Evolutionary conservation across 176 grass and related monocot species (phyloP).

Genomic region (Cenchrus purpureus): DNA sequence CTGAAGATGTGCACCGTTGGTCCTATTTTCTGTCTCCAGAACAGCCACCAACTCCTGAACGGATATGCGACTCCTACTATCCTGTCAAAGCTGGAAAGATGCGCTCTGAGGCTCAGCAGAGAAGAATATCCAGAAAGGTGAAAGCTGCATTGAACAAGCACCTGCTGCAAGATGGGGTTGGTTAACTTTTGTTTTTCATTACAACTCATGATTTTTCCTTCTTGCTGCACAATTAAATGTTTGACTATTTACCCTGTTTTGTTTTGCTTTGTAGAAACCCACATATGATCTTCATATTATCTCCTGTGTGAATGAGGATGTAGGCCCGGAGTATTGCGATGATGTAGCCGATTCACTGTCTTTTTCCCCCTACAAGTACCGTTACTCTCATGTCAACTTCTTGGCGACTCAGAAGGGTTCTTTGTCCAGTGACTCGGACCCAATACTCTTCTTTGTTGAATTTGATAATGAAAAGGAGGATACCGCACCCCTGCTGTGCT

Average conservation of each 20-base stretch:
- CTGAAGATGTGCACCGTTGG: background rate
- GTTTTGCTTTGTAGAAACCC: constrained; percentile 19
- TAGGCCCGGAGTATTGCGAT: background rate
- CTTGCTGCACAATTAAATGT: background rate
- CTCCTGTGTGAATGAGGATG: constrained; percentile 20
- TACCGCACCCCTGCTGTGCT: no score
- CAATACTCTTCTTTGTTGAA: constrained; percentile 35
- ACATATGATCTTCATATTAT: constrained; percentile 40
- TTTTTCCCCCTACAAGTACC: background rate
- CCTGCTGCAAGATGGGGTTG: constrained; percentile 13
- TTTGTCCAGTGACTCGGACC: background rate
- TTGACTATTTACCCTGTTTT: background rate
- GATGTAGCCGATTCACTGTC: background rate
- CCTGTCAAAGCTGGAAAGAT: background rate
- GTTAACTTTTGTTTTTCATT: background rate
- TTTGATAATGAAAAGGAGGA: constrained; percentile 22
- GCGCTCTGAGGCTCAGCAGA: background rate
- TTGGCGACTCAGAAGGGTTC: constrained; percentile 2
- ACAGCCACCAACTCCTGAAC: background rate
- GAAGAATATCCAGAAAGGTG: constrained; percentile 1
- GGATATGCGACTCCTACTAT: background rate
- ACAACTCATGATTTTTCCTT: background rate
- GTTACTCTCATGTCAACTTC: constrained; percentile 45
- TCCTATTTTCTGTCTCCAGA: background rate
- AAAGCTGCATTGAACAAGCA: background rate